phyloP scores from a whole-genome alignment of 139 green algal species.

The Marvania coccoides region DNA sequence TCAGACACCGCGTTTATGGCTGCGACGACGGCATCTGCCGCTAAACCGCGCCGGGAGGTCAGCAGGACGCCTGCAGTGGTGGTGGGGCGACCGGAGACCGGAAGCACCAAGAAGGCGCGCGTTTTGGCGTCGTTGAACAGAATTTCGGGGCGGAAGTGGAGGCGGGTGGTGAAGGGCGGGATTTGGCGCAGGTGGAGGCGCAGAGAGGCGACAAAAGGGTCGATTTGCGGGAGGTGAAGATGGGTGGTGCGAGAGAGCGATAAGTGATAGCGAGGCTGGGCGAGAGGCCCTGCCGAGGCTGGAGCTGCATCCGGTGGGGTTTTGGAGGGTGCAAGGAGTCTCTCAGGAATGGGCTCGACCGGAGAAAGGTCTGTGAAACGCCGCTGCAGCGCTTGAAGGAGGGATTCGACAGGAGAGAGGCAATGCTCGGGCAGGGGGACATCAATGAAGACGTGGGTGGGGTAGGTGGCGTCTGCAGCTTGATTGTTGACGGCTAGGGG shows the following conservation, averaged over 20 bases:
- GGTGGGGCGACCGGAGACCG: neutral
- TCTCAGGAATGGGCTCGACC: too few relatives aligned
- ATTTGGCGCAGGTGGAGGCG: neutral
- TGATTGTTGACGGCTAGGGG: too few relatives aligned
- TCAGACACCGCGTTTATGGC: neutral
- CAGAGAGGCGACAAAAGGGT: neutral
- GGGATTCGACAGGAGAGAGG: too few relatives aligned
- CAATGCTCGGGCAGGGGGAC: too few relatives aligned
- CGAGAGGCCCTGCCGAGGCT: too few relatives aligned
- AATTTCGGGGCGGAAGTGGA: slow-evolving; percentile 1
- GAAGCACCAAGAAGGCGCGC: slow-evolving; percentile 34
- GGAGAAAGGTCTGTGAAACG: too few relatives aligned
- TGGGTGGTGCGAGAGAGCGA: neutral
- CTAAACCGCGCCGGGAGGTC: neutral
- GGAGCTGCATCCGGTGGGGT: too few relatives aligned
- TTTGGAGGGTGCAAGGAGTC: too few relatives aligned
- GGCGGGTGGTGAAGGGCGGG: neutral
- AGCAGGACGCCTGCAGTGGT: neutral
- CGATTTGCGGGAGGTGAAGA: neutral
- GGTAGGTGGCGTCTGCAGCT: too few relatives aligned
- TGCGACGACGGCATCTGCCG: neutral
- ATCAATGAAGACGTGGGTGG: slow-evolving; percentile 39
- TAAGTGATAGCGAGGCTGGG: neutral
- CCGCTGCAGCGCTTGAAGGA: too few relatives aligned
- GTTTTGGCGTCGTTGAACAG: slow-evolving; percentile 36